Evolutionary conservation across 1,139 yeast genomes (phyloP), one percentile per base, ranked within the genome.

Genomic region (Blastobotrys petasosporus): DNA sequence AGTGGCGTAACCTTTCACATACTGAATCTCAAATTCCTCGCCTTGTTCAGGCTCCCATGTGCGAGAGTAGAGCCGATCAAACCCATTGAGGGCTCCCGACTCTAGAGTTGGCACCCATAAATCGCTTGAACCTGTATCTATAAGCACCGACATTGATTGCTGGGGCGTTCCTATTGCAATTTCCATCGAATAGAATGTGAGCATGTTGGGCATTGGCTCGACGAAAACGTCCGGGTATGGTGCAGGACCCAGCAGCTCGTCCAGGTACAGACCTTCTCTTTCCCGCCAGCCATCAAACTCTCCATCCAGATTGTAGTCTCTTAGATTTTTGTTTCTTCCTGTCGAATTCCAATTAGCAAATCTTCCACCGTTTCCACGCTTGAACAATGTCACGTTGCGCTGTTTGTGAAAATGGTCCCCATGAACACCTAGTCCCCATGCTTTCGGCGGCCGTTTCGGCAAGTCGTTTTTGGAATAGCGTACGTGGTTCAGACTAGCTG

Each of bases 91-190:
- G 11, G 45, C 36, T 2, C 45, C 48, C 12, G 42, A 33, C 8
- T 42, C 38, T 6, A 54, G 52, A 32, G 57, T 57, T 50, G 67
- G 67, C 11, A 81, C 75, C 87, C 87, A 82, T 51, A 80, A 67
- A 62, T 82, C 88, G 3, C 85, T 73, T 3, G 85, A 80, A 0
- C 88, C 88, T 2, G 88, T 80, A 58, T 82, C 90, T 37, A 82
- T 62, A 2, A 60, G 47, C 6, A 57, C 57, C 30, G 50, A 46
- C 28, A 58, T 50, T 11, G 37, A 39, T 49, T 60, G 63, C 10
- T 46, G 37, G 5, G 63, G 63, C 23, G 51, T 51, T 17, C 64
- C 64, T 6, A 60, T 48, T 7, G 55, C 49, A n/a, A 59, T 39
- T 37, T 57, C 56, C 44, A 59, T 51, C 5, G 49, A 79, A 64